Base-by-base conservation (phyloP, 208 protist species). In the Leishmania braziliensis region DNA sequence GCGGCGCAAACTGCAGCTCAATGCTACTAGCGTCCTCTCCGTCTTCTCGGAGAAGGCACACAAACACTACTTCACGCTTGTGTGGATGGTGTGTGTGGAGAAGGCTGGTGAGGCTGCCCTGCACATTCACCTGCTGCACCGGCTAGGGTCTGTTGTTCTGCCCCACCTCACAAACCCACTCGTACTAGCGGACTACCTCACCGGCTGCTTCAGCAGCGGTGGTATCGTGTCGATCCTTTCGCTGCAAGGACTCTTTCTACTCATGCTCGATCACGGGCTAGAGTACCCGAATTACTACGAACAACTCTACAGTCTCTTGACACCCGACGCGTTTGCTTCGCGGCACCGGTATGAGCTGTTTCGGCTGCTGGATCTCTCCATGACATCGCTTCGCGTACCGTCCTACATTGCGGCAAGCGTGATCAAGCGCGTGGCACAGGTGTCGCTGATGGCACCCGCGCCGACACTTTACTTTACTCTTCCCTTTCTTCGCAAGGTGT, bases 261-360 rank as follows among this genome's bases (percentile, higher is more conserved):
- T 98, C 58, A 97, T 98, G 92, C 79, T 97, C 26, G 92, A 97
- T 80, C 92, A 98, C 80, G 92, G 93, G 0, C 85, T 98, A 18
- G 94, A 98, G 88, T 97, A 97, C 75, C 95, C 95, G 8, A 81
- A 95, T 50, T 98, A 95, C 85, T 98, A 97, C 86, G 87, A 96
- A 79, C 93, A 98, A 78, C 88, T 98, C 36, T 98, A 98, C 89
- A 91, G 86, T 53, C 88, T 97, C 46, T 84, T 98, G 78, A 96
- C 92, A 2, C 78, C 94, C 3, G 92, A 96, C 79, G 85, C 84
- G 20, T 97, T 97, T 81, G 79, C 92, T 18, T 97, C 94, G n/a
- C 89, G 93, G 3, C 92, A 98, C 75, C 92, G 95, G 36, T 95
- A 95, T 85, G 89, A 94, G 66, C 83, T 98, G 12, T 98, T 98